Base-by-base conservation (phyloP, 2,329 filamentous ascomycete species). In the Clonostachys rosea region DNA sequence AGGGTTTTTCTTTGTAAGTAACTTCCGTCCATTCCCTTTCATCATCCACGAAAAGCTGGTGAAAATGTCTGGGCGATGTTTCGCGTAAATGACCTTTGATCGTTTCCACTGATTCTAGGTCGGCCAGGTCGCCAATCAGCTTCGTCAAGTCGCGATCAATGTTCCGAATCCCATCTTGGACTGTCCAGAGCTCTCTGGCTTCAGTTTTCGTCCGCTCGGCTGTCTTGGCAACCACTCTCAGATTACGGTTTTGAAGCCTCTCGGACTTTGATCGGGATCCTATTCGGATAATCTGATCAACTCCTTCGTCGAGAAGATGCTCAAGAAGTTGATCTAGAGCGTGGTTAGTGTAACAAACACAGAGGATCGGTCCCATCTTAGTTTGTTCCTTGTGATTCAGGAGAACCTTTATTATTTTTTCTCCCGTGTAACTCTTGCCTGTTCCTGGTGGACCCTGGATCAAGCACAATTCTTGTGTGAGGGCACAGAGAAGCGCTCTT, bases 361-460 rank as follows among this genome's bases (percentile, higher is more conserved):
- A 74, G 10, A 79, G 61, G 11, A 81, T 73, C 0, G 77, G 77
- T 0, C 77, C 76, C 1, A 81, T 53, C 0, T 59, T 46, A 1
- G 69, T 65, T 8, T 54, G 51, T 0, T 39, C 34, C 43, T 69
- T 70, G 52, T 74, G 73, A 12, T 58, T 57, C 4, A 85, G 56
- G 6, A 85, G 57, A 0, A 74, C 69, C 49, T 76, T 75, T 49
- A 86, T 74, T n/a, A 87, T 59, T 40, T 75, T 70, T 3, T 81
- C 70, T 4, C 83, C 84, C 1, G 76, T 71, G 52, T 76, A 87
- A 5, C 71, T 78, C 57, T 89, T 89, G 0, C 86, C 85, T 0
- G 85, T 89, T 0, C 86, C 85, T 0, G 85, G 85, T 0, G 85
- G 85, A 0, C 86, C 86, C 64, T 89, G 84, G 11, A 87, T 84